Evolutionary conservation across 495 filamentous ascomycete species (phyloP), one percentile per base, ranked within the genome.

Genomic region (Melanomma pulvis-pyrius): DNA sequence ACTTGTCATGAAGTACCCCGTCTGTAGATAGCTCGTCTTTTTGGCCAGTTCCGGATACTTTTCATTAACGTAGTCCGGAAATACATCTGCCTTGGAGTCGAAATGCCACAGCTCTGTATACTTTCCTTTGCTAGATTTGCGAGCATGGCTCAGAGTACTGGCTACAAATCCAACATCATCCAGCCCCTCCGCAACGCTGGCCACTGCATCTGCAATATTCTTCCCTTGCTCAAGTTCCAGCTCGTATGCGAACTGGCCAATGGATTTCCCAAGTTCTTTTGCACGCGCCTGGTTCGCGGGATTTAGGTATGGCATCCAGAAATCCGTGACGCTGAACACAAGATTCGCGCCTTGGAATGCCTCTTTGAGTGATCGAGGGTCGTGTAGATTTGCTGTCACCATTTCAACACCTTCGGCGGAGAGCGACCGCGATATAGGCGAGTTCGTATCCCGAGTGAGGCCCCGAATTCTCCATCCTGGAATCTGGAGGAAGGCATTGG

Each of bases 271-370:
- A 1, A 4, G 13, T 19, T 59, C 25, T 15, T 19, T 21, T 7
- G 57, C 57, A 7, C 12, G 30, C 19, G 21, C 36, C 7, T 28
- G 39, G 39, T 7, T 59, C n/a, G 21, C 34, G 7, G 59, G 59
- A 30, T 30, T 21, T 19, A 46, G 24, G 28, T 25, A 62, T 1
- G 65, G 32, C 2, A 53, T 60, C 78, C 78, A 81, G 73, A 82
- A 86, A 48, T 86, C 81, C 0, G 83, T 86, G 48, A 81, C 76
- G 57, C 75, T 71, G 67, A 83, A 87, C 70, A 86, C 81, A n/a
- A 74, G 79, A 44, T 77, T 73, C 2, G 80, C 79, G 26, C 78
- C 79, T 11, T 71, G 32, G 66, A 87, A 82, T 21, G 81, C 84
- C 13, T 41, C 26, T 1, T 63, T 61, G 0, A 87, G 76, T 0